phyloP scores from a whole-genome alignment of 352 stramenopile genomes.

The Blastocystis sp. region DNA sequence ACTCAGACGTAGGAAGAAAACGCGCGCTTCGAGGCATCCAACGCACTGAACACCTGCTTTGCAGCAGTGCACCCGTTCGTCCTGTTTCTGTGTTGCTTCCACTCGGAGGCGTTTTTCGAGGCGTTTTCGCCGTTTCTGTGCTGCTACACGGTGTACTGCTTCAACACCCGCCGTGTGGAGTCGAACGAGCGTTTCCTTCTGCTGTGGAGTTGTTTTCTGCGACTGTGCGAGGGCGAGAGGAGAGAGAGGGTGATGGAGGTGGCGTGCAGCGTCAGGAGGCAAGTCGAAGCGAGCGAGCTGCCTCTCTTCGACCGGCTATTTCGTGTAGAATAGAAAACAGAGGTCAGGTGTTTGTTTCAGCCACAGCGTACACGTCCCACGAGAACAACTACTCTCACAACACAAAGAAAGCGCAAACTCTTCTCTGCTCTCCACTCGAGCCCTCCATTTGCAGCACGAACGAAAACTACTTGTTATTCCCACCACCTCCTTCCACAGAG shows the following conservation, averaged over 20 bases:
- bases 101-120: conserved; percentile 29
- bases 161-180: not conserved
- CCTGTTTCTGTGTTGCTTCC: conserved; percentile 21
- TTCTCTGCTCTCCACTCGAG: not conserved
- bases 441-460: not conserved
- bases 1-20: not conserved
- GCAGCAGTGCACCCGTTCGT: not conserved
- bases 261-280: not conserved
- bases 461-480: not conserved
- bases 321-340: conserved; percentile 31
- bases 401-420: not conserved
- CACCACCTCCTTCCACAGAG: not conserved
- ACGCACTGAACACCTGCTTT: not conserved
- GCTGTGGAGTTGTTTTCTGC: conserved; percentile 31
- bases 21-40: not conserved
- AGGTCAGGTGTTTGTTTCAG: not conserved
- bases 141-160: not conserved
- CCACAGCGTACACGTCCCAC: conserved; percentile 52
- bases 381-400: conserved; percentile 24
- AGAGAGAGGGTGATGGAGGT: not conserved
- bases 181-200: not conserved
- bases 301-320: not conserved
- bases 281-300: not conserved
- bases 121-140: not conserved
- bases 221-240: not conserved